Evolutionary conservation across 768 basidiomycete species (phyloP), one percentile per base, ranked within the genome.

Genomic region (Naganishia onofrii): DNA sequence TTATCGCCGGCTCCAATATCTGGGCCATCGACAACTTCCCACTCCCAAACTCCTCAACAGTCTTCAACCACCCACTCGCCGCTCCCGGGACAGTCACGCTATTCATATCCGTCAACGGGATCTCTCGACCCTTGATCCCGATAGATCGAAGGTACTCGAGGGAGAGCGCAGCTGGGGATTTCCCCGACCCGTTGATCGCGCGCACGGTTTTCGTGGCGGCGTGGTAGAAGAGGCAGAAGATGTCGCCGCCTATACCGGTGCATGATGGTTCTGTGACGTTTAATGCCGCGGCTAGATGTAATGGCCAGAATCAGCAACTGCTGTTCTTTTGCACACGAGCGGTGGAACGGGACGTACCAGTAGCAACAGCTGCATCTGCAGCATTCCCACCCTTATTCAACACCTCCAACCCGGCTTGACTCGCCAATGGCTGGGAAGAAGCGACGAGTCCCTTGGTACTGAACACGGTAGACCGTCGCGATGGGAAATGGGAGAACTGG

Each of bases 51-150:
- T 83, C 83, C 70, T 90, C 86, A 38, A 97, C 84, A 0, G 93
- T 90, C 79, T 97, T 96, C 21, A 91, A 84, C 94, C 95, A 98
- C 19, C 93, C 93, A 38, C 93, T 91, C 3, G 94, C 91, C n/a
- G 91, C 90, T 63, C 95, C 93, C 86, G 77, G 74, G 31, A 82
- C 77, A 28, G 76, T 80, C n/a, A 93, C 91, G n/a, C 89, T 85
- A 78, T 96, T 96, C 48, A 95, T 83, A 79, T 95, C 88, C 7
- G 86, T 88, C 15, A 86, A 81, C 1, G 93, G 92, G 72, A 99
- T 93, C 42, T 85, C 81, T 23, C 79, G 79, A 1, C 88, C 88
- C 0, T 82, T 85, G 60, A 93, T 79, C 32, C 94, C 95, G 29
- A 86, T 87, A 63, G 84, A 82, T 15, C 87, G 86, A 46, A 87